phyloP scores from a whole-genome alignment of 495 filamentous ascomycete species.

The Tuber umbilicatum region DNA sequence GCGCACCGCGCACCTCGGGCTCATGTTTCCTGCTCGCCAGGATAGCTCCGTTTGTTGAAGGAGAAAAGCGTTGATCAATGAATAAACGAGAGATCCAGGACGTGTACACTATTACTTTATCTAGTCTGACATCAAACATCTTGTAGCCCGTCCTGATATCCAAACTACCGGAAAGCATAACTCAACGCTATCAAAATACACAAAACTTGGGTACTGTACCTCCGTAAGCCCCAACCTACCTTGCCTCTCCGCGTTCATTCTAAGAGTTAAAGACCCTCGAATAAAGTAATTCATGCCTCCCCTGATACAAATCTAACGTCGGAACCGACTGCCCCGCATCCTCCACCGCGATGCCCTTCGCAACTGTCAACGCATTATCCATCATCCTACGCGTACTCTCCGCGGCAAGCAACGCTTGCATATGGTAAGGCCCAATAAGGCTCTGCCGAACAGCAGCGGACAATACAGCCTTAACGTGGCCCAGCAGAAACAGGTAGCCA shows the following conservation, averaged over 20 bases:
- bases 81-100: background rate
- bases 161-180: background rate
- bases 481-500: conserved; percentile 77
- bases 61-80: background rate
- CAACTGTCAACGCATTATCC: conserved; percentile 53
- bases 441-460: conserved; percentile 84
- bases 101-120: background rate
- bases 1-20: background rate
- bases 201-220: too few relatives aligned
- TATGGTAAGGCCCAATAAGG: conserved; percentile 88
- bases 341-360: conserved; percentile 55
- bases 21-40: background rate
- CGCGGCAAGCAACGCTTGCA: conserved; percentile 73
- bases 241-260: background rate
- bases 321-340: conserved; percentile 83
- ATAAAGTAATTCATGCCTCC: conserved; percentile 90
- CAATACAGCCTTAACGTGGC: conserved; percentile 79
- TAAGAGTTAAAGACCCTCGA: conserved; percentile 82
- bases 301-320: conserved; percentile 86
- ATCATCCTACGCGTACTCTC: conserved; percentile 57
- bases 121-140: background rate
- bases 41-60: background rate
- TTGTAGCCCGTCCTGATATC: background rate
- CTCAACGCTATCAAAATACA: too few relatives aligned
- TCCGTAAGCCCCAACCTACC: background rate